phyloP scores from a whole-genome alignment of 257 asterid genomes.

The Buddleja alternifolia region DNA sequence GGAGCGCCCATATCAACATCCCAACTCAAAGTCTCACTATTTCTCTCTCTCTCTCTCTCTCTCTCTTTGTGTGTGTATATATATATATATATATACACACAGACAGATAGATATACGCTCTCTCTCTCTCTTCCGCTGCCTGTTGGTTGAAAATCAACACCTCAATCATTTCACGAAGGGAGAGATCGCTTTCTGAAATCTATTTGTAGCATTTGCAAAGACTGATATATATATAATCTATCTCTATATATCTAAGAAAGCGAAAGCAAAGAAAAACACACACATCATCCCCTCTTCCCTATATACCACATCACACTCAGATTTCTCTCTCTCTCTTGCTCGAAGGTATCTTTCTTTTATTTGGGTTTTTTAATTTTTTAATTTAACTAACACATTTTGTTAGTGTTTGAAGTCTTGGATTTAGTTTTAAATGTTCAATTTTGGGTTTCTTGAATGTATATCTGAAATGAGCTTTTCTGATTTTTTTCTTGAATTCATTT shows the following conservation, averaged over 20 bases:
- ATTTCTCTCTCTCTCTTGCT: constrained; percentile 20
- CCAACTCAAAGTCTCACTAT: constrained; percentile 3
- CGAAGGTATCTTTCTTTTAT: constrained; percentile 28
- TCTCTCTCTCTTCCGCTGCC: constrained; percentile 14
- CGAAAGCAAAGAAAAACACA: constrained; percentile 31
- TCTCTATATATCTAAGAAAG: constrained; percentile 32
- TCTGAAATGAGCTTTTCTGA: constrained; percentile 23
- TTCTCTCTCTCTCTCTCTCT: background rate
- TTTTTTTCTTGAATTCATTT: constrained; percentile 15
- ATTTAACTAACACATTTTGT: constrained; percentile 1
- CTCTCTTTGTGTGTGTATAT: constrained; percentile 15
- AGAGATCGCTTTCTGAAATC: constrained; percentile 41
- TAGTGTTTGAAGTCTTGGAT: constrained; percentile 22
- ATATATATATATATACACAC: no score
- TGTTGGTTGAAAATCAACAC: constrained; percentile 36
- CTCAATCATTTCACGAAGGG: constrained; percentile 33
- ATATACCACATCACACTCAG: constrained; percentile 16
- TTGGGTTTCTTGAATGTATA: constrained; percentile 23
- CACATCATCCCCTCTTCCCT: constrained; percentile 18
- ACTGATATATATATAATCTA: constrained; percentile 13
- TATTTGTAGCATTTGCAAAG: constrained; percentile 33
- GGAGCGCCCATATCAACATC: constrained; percentile 31
- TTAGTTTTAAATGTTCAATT: constrained; percentile 4
- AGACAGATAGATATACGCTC: background rate
- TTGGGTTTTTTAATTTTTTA: constrained; percentile 5